These are phyloP conservation scores for Dryadomyces quercus-mongolicae DNA, from an alignment of 2,329 filamentous ascomycete genomes.

Conservation along the genomic window DNA sequence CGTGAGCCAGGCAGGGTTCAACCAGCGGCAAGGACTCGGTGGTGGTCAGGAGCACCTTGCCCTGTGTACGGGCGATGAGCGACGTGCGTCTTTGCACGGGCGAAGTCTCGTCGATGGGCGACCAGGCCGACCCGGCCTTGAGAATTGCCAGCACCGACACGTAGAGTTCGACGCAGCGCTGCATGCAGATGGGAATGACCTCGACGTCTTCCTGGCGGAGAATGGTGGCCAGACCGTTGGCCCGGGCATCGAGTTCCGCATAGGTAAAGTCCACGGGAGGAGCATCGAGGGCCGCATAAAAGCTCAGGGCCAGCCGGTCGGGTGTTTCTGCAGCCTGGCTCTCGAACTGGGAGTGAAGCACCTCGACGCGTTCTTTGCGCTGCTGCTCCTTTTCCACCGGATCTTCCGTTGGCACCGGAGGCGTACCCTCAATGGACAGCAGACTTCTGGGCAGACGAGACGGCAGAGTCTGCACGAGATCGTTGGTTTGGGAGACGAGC, in stretches of 20 bases:
- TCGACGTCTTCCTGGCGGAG: constrained; percentile 13
- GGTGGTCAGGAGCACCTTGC: constrained; percentile 18
- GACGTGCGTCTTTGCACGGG: constrained; percentile 24
- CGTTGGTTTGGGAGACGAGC: constrained; percentile 6
- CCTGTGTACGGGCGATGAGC: constrained; percentile 22
- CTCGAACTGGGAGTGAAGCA: constrained; percentile 16
- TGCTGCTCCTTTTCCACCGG: neutral
- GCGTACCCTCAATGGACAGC: constrained; percentile 2
- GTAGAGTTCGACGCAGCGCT: constrained; percentile 24
- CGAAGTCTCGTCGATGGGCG: constrained; percentile 37
- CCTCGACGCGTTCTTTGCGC: constrained; percentile 9
- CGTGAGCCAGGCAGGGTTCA: neutral
- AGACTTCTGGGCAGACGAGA: constrained; percentile 7
- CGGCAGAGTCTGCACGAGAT: constrained; percentile 8
- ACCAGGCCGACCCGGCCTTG: constrained; percentile 46
- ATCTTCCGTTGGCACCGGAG: neutral
- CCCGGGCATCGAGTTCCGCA: constrained; percentile 21
- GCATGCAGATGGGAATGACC: constrained; percentile 25
- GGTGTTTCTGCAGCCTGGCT: constrained; percentile 12
- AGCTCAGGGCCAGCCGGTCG: constrained; percentile 7
- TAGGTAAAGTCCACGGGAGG: constrained; percentile 20
- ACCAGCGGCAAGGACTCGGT: constrained; percentile 7
- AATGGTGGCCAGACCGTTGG: constrained; percentile 19
- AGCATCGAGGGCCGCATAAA: constrained; percentile 13
- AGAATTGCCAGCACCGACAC: constrained; percentile 43